Base-by-base conservation (phyloP, 2,329 filamentous ascomycete genomes). In the Blumeria graminis region DNA sequence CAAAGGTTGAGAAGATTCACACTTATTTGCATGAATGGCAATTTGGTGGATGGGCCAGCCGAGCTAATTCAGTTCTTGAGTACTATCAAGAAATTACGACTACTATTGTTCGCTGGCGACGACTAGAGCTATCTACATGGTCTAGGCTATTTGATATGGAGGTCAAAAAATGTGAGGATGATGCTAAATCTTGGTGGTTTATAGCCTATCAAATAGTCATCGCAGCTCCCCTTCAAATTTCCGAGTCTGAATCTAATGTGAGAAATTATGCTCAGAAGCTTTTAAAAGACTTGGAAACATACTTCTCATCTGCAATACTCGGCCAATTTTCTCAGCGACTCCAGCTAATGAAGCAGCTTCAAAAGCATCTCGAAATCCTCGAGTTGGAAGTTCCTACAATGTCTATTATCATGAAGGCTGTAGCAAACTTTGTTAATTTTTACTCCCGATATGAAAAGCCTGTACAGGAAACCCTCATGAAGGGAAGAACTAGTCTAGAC, bases 141-240 rank as follows among this genome's bases (percentile, higher is more conserved):
- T 81, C 85, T 38, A 84, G 82, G 45, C 69, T 98, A 3, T 83
- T 98, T 58, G 86, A 94, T 62, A 80, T 85, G 67, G 92, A 98
- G 68, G 75, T 80, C 39, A 74, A 78, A 56, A 87, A 84, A 63
- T 88, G 82, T 62, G 73, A 81, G 22, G 77, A 86, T 53, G 82
- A 87, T 64, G 88, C 90, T 1, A 82, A 81, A 63, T 82, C 84
- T 14, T 98, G 92, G 92, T 98, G 89, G 82, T 98, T 95, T 63
- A 76, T 96, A 58, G 88, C 90, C 0, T 98, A 95, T 64, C 87
- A 96, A 68, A 86, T 83, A 4, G 78, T 94, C 45, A 76, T 98
- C 62, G 82, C 81, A 60, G 82, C 81, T 3, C 84, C 89, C 0
- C 72, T 86, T 56, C 76, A 78, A 18, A 74, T 90, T 58, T 71